Base-by-base conservation (phyloP, 176 grass and related monocot genomes). In the Oryza rufipogon region DNA sequence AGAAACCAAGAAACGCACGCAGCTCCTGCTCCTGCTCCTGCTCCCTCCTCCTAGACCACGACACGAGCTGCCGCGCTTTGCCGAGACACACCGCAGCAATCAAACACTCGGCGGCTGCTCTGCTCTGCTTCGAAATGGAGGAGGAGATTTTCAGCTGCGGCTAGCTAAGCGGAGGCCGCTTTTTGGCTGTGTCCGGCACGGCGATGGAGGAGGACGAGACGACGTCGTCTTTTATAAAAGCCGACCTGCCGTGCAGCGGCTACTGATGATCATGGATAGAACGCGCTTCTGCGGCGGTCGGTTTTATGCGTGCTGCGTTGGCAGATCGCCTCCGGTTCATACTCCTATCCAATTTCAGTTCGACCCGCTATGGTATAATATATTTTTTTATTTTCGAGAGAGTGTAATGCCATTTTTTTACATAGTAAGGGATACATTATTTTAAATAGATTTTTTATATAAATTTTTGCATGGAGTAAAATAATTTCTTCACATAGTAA, bases 181-280 rank as follows among this genome's bases (percentile, higher is more conserved):
- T 87, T 80, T 84, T 64, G 88, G 80, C 48, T 74, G 69, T 77
- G 88, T 68, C 74, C 79, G 73, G 60, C 76, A 80, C 48, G 61
- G 70, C 84, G 84, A 67, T 2, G 73, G 70, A 0, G 38, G 38
- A 58, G 51, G 51, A 19, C 77, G 19, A 16, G 44, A 28, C 20
- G 63, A 10, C 63, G 73, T 16, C 64, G 78, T 22, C 79, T 73
- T 86, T 90, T 90, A 90, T 90, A 89, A 78, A 78, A 36, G 81
- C 3, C 34, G 58, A 19, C 33, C 20, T 26, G 58, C 56, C 54
- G 54, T 38, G 71, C 32, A 12, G 64, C 78, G 63, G 63, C 26
- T 58, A 68, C 64, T n/a, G 51, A 39, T n/a, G 51, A 39, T 41
- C 71, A n/a, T 83, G 74, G 87, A 89, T 33, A 85, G 26, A 82